These are phyloP conservation scores for Sporothrix curviconia DNA, from an alignment of 2,329 filamentous ascomycete genomes.

Conservation along the genomic window DNA sequence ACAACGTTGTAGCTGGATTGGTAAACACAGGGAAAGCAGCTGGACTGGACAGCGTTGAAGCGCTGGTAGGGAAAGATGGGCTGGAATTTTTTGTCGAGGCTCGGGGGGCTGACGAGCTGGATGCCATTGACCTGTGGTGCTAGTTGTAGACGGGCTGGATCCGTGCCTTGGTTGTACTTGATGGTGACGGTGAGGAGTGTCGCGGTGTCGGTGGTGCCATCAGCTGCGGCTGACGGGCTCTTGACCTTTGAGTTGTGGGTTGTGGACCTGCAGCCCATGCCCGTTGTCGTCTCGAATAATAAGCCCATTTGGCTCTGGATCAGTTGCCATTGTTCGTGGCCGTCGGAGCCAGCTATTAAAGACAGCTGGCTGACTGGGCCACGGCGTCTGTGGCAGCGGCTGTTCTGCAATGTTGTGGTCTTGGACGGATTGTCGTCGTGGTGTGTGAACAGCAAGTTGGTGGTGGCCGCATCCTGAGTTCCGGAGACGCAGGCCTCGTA, in stretches of 20 bases:
- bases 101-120: constrained; percentile 34
- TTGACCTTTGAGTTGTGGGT: background rate
- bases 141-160: background rate
- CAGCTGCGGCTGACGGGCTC: background rate
- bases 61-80: constrained; percentile 64
- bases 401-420: background rate
- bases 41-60: constrained; percentile 80
- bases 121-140: constrained; percentile 26
- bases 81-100: constrained; percentile 61
- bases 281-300: background rate
- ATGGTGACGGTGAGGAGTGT: constrained; percentile 1
- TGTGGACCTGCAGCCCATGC: background rate
- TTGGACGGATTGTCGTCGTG: background rate
- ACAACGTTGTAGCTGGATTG: constrained; percentile 68
- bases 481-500: background rate
- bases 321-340: background rate
- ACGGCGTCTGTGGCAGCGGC: background rate
- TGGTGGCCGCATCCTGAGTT: background rate
- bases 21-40: constrained; percentile 64
- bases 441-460: background rate
- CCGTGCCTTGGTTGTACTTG: background rate
- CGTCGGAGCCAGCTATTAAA: background rate
- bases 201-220: constrained; percentile 6
- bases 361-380: background rate
- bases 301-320: no score